These are phyloP conservation scores for Neurospora sp. DNA, from an alignment of 495 filamentous ascomycete species.

Conservation along the genomic window DNA sequence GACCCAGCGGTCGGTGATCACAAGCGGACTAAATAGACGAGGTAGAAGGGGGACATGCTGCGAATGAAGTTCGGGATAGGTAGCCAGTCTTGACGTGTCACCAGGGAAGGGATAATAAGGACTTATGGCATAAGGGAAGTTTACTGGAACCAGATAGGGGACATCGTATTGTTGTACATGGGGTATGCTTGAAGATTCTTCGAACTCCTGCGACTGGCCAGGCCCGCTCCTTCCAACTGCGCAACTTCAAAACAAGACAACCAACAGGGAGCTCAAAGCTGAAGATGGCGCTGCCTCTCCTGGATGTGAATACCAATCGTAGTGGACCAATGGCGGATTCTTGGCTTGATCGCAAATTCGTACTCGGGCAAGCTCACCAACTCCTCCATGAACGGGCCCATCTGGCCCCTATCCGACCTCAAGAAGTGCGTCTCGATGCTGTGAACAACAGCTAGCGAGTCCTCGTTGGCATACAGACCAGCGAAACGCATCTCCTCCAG, in stretches of 20 bases:
- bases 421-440: conserved; percentile 14
- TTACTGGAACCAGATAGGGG: not conserved
- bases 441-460: conserved; percentile 44
- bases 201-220: not conserved
- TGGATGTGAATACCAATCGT: conserved; percentile 9
- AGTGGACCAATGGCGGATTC: conserved; percentile 15
- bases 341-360: conserved; percentile 11
- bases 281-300: conserved; percentile 9
- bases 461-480: conserved; percentile 51
- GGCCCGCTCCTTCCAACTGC: not conserved
- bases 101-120: not conserved
- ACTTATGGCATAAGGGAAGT: not conserved
- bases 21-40: not conserved
- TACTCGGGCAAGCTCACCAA: conserved; percentile 31
- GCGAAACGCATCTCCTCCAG: conserved; percentile 68
- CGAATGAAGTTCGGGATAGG: not conserved
- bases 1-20: not conserved
- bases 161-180: not conserved
- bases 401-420: conserved; percentile 1
- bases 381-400: conserved; percentile 23
- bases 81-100: not conserved
- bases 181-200: not conserved
- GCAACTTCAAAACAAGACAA: not conserved
- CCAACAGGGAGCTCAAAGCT: not conserved
- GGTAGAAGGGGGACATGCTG: not conserved